These are phyloP conservation scores for Penicillium sp. DNA, from an alignment of 2,329 filamentous ascomycete species.

Conservation along the genomic window DNA sequence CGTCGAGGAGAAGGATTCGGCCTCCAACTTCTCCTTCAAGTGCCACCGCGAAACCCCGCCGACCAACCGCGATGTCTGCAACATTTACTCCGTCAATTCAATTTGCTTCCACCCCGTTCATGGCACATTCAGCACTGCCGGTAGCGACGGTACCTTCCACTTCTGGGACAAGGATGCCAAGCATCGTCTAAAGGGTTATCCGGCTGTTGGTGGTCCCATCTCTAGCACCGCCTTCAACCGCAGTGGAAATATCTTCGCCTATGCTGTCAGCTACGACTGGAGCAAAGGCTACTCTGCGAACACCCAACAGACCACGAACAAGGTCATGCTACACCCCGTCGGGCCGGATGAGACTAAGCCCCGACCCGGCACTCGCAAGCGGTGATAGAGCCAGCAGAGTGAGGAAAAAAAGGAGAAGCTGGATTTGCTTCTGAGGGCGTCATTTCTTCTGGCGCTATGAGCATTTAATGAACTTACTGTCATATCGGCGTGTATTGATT, in stretches of 20 bases:
- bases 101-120: conserved; percentile 97
- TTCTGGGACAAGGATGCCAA: conserved; percentile 84
- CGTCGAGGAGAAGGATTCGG: conserved; percentile 89
- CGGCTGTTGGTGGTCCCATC: conserved; percentile 79
- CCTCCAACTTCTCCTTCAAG: conserved; percentile 97
- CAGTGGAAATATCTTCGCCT: conserved; percentile 78
- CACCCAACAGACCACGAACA: conserved; percentile 65
- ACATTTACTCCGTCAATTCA: conserved; percentile 92
- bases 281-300: conserved; percentile 91
- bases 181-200: conserved; percentile 85
- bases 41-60: conserved; percentile 83
- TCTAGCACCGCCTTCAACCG: conserved; percentile 88
- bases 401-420: conserved; percentile 4
- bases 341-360: conserved; percentile 63
- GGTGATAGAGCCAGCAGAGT: conserved; percentile 26
- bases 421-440: conserved; percentile 2
- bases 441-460: conserved; percentile 21
- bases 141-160: conserved; percentile 85
- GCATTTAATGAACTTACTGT: conserved; percentile 27
- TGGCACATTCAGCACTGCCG: conserved; percentile 97
- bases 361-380: conserved; percentile 46
- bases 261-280: conserved; percentile 96
- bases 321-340: conserved; percentile 82
- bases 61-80: conserved; percentile 64
- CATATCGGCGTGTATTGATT: conserved; percentile 23